Evolutionary conservation across 768 basidiomycete genomes (phyloP).

Genomic region (Mycena alexandri): DNA sequence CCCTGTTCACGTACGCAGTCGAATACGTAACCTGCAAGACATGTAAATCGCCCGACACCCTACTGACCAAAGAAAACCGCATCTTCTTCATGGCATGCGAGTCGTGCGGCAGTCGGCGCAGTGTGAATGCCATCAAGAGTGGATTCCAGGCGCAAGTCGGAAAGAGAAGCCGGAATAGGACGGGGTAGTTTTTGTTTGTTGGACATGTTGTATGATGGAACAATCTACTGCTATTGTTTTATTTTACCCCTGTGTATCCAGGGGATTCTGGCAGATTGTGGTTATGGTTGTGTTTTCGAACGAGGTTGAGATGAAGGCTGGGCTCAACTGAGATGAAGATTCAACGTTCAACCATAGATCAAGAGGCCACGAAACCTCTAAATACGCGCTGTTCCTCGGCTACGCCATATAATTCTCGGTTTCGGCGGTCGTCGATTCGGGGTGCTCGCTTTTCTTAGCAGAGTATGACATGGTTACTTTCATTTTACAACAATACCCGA

Average conservation of each 20-base stretch:
- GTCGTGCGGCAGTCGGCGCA: slow-evolving; percentile 90
- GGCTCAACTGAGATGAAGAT: too few species aligned
- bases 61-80: slow-evolving; percentile 97
- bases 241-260: not conserved
- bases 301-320: too few species aligned
- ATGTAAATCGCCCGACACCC: slow-evolving; percentile 98
- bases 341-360: too few species aligned
- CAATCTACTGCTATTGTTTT: slow-evolving; percentile 9
- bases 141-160: slow-evolving; percentile 98
- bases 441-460: too few species aligned
- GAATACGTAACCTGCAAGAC: slow-evolving; percentile 99
- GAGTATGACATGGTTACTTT: too few species aligned
- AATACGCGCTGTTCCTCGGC: too few species aligned
- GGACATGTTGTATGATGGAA: slow-evolving; percentile 3
- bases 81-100: slow-evolving; percentile 98
- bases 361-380: too few species aligned
- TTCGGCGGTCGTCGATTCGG: too few species aligned
- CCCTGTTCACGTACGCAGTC: slow-evolving; percentile 59
- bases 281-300: too few species aligned
- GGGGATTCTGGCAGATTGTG: too few species aligned
- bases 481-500: too few species aligned
- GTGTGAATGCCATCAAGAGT: slow-evolving; percentile 97
- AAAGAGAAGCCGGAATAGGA: slow-evolving; percentile 87
- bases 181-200: slow-evolving; percentile 55
- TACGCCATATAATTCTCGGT: too few species aligned